Evolutionary conservation across 768 basidiomycete genomes (phyloP).

Genomic region (Boletellus ananiceps): DNA sequence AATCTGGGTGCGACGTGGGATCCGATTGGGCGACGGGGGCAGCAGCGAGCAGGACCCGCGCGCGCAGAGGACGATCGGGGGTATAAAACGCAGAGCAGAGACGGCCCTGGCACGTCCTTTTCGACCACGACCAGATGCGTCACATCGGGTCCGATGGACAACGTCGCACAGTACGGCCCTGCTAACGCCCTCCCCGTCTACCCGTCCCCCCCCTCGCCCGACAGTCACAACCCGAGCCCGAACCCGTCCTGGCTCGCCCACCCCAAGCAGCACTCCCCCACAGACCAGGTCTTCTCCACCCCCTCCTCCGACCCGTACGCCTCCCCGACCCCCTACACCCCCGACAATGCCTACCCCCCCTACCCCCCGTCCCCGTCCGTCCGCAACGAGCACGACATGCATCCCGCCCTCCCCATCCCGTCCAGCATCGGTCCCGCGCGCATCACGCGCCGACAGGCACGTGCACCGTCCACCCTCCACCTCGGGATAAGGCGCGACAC

Average conservation of each 20-base stretch:
- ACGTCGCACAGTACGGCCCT: slow-evolving; percentile 31
- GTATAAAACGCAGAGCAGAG: slow-evolving; percentile 29
- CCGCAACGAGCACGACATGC: slow-evolving; percentile 26
- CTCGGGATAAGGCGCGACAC: slow-evolving; percentile 31
- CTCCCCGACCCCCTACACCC: slow-evolving; percentile 22
- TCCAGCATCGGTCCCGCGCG: slow-evolving; percentile 51
- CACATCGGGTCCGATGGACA: slow-evolving; percentile 34
- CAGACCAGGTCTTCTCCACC: slow-evolving; percentile 35
- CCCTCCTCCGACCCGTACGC: slow-evolving; percentile 36
- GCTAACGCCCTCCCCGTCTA: slow-evolving; percentile 30
- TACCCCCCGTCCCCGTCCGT: slow-evolving; percentile 16
- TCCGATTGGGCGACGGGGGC: too few relatives aligned
- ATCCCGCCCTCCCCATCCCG: slow-evolving; percentile 26
- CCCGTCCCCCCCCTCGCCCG: slow-evolving; percentile 26
- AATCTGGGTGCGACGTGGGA: not conserved
- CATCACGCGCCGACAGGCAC: slow-evolving; percentile 43
- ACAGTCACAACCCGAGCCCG: slow-evolving; percentile 22
- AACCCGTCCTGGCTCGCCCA: slow-evolving; percentile 29
- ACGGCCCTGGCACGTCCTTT: slow-evolving; percentile 29
- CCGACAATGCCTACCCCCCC: slow-evolving; percentile 27
- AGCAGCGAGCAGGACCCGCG: not conserved
- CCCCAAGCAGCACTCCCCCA: slow-evolving; percentile 5
- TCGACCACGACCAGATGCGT: slow-evolving; percentile 34
- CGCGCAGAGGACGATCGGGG: slow-evolving; percentile 8
- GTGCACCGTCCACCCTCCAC: slow-evolving; percentile 32